Evolutionary conservation across 2,329 filamentous ascomycete species (phyloP), one percentile per base, ranked within the genome.

Genomic region (Penicillium janthinellum): DNA sequence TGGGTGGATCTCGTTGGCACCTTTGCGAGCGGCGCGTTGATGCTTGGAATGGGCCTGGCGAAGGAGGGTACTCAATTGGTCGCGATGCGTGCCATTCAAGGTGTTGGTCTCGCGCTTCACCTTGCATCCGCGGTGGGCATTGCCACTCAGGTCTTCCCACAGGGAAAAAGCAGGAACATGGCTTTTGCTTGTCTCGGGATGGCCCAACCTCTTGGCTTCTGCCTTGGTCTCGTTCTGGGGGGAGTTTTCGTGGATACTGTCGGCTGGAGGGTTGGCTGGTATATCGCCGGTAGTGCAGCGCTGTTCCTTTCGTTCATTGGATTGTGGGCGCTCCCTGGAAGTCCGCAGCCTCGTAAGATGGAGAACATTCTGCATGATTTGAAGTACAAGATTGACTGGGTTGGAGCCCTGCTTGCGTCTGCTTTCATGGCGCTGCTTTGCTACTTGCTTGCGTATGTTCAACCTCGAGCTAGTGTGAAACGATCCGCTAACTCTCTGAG

Each of bases 131-230:
- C 59, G 1, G 44, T 61, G 10, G 44, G 44, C 22, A 39, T 54
- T 20, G 59, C 42, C 15, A 52, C 44, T 11, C 52, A 47, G 22
- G 49, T 64, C 1, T 48, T 66, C 28, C 62, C 63, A 2, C 54
- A 57, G 5, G 81, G 80, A 15, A 77, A 76, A 47, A 67, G 72
- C 38, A 73, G 82, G 12, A 83, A 84, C 61, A 74, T 83, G 31
- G 82, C 78, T 1, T 83, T 84, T 64, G 79, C 81, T 0, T 75
- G 75, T 10, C 74, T 83, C 61, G 82, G 82, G 1, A 75, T 76
- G 28, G 77, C 77, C 14, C 81, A 83, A 54, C 82, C 82, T 0
- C 62, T 83, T 20, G 83, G 83, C 0, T 84, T 82, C 60, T 77
- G 74, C 0, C 57, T 83, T 1, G 83, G 83, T 0, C 71, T 85